Evolutionary conservation across 2,329 filamentous ascomycete genomes (phyloP).

Genomic region (Exophiala sp.): DNA sequence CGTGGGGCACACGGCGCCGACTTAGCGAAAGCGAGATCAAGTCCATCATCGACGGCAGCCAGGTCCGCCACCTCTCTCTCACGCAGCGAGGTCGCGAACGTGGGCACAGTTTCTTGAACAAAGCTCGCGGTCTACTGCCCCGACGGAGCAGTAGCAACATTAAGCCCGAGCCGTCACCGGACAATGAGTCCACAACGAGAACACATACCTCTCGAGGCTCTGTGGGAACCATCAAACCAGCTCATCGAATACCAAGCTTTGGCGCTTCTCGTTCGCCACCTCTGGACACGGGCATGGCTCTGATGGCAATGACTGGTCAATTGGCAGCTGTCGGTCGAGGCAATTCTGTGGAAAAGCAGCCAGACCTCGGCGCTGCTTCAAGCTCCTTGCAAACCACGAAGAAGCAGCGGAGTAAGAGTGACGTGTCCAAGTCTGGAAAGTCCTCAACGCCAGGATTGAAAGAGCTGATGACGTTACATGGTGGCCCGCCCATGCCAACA

Average conservation of each 20-base stretch:
- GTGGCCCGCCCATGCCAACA: constrained; percentile 57
- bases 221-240: constrained; percentile 29
- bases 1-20: constrained; percentile 49
- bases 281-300: constrained; percentile 39
- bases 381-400: constrained; percentile 28
- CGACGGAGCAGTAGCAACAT: constrained; percentile 44
- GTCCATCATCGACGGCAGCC: constrained; percentile 40
- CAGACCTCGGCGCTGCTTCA: constrained; percentile 34
- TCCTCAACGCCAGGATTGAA: constrained; percentile 42
- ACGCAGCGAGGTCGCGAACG: constrained; percentile 39
- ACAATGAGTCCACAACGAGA: neutral
- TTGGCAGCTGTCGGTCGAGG: constrained; percentile 47
- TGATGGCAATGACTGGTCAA: constrained; percentile 45
- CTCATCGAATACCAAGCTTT: constrained; percentile 39
- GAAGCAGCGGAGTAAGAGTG: constrained; percentile 54
- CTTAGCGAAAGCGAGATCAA: constrained; percentile 52
- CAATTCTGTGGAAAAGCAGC: constrained; percentile 57
- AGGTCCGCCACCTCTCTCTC: constrained; percentile 41
- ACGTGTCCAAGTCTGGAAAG: constrained; percentile 45
- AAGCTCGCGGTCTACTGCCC: constrained; percentile 35
- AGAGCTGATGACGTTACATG: constrained; percentile 55
- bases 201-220: constrained; percentile 27
- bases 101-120: constrained; percentile 42
- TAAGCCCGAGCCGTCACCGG: constrained; percentile 36
- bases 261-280: constrained; percentile 39